Base-by-base conservation (phyloP, 768 basidiomycete genomes). In the Xerocomus potaroensis region DNA sequence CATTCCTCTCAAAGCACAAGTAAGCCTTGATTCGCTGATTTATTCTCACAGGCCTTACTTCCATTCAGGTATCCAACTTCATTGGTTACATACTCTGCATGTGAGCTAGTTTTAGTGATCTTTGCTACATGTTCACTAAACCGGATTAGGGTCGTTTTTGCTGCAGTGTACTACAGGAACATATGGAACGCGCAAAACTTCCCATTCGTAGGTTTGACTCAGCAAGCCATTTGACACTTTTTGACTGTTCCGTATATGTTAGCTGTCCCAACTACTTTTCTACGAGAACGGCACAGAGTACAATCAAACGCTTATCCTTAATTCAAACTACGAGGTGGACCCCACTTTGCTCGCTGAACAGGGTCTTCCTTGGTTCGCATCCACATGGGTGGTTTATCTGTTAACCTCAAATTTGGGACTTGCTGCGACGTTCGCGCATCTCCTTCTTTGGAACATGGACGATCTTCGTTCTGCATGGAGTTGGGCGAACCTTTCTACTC, bases 101-200 rank as follows among this genome's bases (percentile, higher is more conserved):
- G 77, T 79, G 48, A 43, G 71, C 53, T n/a, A 8, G 8, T 31
- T 29, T 1, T 5, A 9, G 16, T 7, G 26, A 26, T 26, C 14
- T 18, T 15, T 10, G 18, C 9, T 11, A 21, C 21, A 38, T 21
- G 34, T 46, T 52, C 34, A 40, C 30, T 26, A 16, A 26, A n/a
- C 5, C 61, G 31, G 49, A 57, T 32, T 55, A 58, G 57, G 59
- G 71, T 50, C 58, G 72, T 63, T 62, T 74, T 51, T 50, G 72
- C 45, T 37, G 38, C 66, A 0, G 56, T 71, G 0, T 77, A 69
- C 55, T 73, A 74, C 10, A 69, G 57, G 29, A 82, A 84, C 50
- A 65, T 73, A 8, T 83, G 81, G 81, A 61, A 75, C 34, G 74
- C 73, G 2, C 75, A 80, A 56, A 74, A 69, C 54, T 82, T 83